A percentile compares a stretch with the other conserved stretches of the same genome.
Conservation (phyloP, 495 filamentous ascomycete genomes). For the Xylaria sp. region DNA sequence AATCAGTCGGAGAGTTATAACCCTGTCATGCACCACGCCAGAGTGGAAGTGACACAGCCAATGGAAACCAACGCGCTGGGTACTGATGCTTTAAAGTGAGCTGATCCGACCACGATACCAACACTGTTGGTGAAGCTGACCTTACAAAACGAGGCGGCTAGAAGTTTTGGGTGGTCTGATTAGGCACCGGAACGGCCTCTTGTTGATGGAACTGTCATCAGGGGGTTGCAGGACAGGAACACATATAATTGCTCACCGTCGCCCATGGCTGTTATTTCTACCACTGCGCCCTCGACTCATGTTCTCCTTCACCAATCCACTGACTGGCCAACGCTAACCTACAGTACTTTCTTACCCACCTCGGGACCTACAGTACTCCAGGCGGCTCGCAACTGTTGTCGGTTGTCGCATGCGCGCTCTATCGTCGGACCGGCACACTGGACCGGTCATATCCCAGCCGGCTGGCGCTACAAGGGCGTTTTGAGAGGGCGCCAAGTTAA, state of each 20-base stretch:
- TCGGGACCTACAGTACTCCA: background rate
- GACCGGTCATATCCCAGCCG: slow-evolving; percentile 14
- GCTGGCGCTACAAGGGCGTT: slow-evolving; percentile 1
- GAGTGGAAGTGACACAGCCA: slow-evolving; percentile 26
- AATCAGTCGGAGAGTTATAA: slow-evolving; percentile 20
- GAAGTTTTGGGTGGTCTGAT: slow-evolving; percentile 24
- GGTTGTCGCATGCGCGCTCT: slow-evolving; percentile 1
- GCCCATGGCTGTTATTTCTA: slow-evolving; percentile 7
- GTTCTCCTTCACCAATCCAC: slow-evolving; percentile 5
- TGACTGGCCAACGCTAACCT: background rate
- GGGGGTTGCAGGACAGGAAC: slow-evolving; percentile 26
- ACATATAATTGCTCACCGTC: slow-evolving; percentile 27
- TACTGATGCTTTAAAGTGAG: slow-evolving; percentile 23
- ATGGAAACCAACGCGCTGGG: slow-evolving; percentile 28
- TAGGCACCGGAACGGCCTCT: slow-evolving; percentile 25
- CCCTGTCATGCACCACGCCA: slow-evolving; percentile 23
- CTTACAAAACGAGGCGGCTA: slow-evolving; percentile 24
- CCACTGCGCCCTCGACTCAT: slow-evolving; percentile 16
- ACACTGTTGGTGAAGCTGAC: slow-evolving; percentile 25
- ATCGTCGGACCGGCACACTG: background rate
- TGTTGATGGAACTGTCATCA: slow-evolving; percentile 23
- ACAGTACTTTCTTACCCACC: background rate
- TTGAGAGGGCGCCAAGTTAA: slow-evolving; percentile 8
- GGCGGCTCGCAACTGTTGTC: background rate
- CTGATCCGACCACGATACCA: slow-evolving; percentile 25